Evolutionary conservation across 495 filamentous ascomycete species (phyloP), one percentile per base, ranked within the genome.

Genomic region (Chaetomium fimeti): DNA sequence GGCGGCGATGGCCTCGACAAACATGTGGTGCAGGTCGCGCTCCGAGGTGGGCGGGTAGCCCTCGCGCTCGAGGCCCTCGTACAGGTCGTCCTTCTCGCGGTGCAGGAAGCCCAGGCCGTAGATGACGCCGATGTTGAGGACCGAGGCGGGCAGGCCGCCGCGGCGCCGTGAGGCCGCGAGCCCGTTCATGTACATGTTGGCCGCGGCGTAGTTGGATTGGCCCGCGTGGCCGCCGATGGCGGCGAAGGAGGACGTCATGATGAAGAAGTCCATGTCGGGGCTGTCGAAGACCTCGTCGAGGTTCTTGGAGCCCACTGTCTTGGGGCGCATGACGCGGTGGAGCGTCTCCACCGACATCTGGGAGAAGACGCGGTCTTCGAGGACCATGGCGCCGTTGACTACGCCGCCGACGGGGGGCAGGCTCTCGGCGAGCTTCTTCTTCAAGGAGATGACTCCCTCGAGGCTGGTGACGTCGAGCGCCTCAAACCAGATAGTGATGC

Each of bases 51-150:
- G 81, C 24, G 76, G 79, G 43, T 81, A 81, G 42, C 78, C 77
- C 42, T 80, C 78, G 5, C 77, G 74, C 69, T 76, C 73, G 0
- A 81, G 72, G 7, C 75, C 75, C 3, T 65, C 61, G 67, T 81
- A 80, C 2, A 81, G 60, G 6, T 72, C 61, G 13, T 74, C 71
- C 66, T 76, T 80, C 64, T 82, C 78, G 12, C 78, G 77, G 22
- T 78, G 75, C n/a, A 86, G 68, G 57, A 85, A 85, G 0, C 86
- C 86, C 18, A 83, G 74, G 1, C 85, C 86, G 20, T 83, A 78
- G 38, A 88, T 79, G 3, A 78, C 78, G 9, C 83, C 84, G 45
- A 88, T 84, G 60, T 86, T 78, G 60, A 88, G 75, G 2, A 79
- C 79, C 9, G 82, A 81, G 6, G 66, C 78, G 0, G 71, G 64